phyloP scores from a whole-genome alignment of 345 rosid species.

The Rhizophora apiculata region DNA sequence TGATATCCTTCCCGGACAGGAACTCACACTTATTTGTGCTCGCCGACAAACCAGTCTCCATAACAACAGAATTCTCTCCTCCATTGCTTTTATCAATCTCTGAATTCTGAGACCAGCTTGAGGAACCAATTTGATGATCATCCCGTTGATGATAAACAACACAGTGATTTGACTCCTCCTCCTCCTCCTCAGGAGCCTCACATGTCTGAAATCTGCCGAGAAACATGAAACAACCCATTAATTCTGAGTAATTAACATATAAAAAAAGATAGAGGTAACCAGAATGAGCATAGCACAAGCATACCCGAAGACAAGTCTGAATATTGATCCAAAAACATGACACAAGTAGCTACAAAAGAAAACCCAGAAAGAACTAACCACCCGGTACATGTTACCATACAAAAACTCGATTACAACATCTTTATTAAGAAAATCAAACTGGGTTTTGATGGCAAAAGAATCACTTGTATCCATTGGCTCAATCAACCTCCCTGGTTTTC shows the following conservation, averaged over 20 bases:
- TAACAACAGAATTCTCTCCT: conserved; percentile 26
- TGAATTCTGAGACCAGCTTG: conserved; percentile 14
- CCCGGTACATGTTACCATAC: conserved; percentile 32
- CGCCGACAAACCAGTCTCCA: conserved; percentile 16
- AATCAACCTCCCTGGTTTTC: conserved; percentile 15
- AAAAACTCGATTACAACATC: conserved; percentile 24
- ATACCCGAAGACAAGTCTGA: conserved; percentile 43
- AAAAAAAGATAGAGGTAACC: conserved; percentile 1
- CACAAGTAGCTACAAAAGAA: conserved; percentile 45
- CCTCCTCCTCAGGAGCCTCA: conserved; percentile 16
- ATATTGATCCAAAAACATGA: conserved; percentile 33
- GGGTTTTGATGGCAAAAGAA: conserved; percentile 30
- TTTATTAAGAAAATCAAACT: conserved; percentile 28
- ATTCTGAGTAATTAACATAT: not conserved
- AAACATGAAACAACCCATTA: conserved; percentile 12
- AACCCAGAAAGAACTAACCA: conserved; percentile 41
- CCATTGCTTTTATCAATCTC: conserved; percentile 12
- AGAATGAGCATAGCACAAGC: conserved; percentile 20
- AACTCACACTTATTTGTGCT: conserved; percentile 41
- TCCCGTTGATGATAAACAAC: conserved; percentile 8
- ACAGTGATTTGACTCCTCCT: conserved; percentile 21
- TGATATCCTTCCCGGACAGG: conserved; percentile 29
- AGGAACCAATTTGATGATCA: conserved; percentile 11
- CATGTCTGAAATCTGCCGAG: conserved; percentile 24
- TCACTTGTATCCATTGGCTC: conserved; percentile 38